These are phyloP conservation scores for Penicillium sp. DNA, from an alignment of 2,329 filamentous ascomycete genomes.

Conservation along the genomic window DNA sequence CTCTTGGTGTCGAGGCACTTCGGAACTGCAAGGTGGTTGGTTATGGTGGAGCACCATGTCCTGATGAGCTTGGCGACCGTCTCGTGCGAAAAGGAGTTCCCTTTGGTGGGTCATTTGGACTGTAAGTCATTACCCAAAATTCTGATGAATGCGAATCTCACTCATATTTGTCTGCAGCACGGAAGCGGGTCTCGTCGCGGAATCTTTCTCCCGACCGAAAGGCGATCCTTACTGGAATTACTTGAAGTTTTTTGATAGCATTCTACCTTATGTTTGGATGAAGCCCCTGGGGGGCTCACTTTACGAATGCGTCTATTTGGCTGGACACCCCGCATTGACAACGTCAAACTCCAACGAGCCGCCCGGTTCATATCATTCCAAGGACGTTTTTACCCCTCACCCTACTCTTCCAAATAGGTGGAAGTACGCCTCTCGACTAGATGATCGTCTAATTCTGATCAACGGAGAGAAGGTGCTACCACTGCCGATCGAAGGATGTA, in stretches of 20 bases:
- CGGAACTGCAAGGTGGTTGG: constrained; percentile 42
- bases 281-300: constrained; percentile 29
- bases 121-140: constrained; percentile 29
- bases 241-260: constrained; percentile 39
- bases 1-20: constrained; percentile 37
- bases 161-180: constrained; percentile 34
- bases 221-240: constrained; percentile 47
- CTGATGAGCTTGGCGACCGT: constrained; percentile 44
- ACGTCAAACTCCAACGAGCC: constrained; percentile 34
- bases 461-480: constrained; percentile 39
- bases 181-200: constrained; percentile 45
- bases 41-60: constrained; percentile 43
- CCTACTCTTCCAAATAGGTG: constrained; percentile 30
- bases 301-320: constrained; percentile 34
- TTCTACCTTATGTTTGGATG: constrained; percentile 40
- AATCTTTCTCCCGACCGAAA: constrained; percentile 41
- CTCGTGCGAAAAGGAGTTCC: constrained; percentile 39
- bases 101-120: constrained; percentile 42
- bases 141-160: neutral
- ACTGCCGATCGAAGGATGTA: constrained; percentile 32
- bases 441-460: constrained; percentile 33
- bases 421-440: constrained; percentile 35
- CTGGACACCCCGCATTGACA: constrained; percentile 32
- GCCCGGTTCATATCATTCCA: constrained; percentile 34
- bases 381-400: constrained; percentile 34